Evolutionary conservation across 2,329 filamentous ascomycete genomes (phyloP).

Genomic region (Esteya vermicola): DNA sequence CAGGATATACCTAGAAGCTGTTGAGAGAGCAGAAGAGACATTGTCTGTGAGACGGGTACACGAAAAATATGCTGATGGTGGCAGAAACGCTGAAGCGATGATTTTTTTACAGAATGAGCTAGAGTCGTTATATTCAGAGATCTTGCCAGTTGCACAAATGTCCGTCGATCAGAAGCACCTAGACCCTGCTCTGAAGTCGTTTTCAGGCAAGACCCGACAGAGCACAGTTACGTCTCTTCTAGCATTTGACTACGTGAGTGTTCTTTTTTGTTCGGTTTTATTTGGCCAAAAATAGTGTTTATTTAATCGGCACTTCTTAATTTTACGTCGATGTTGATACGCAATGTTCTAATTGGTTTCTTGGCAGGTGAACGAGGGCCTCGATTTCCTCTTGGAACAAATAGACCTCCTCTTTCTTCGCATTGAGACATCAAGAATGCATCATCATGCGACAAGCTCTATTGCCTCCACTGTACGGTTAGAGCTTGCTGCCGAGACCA

Average conservation of each 20-base stretch:
- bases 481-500: constrained; percentile 23
- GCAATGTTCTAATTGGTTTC: too few relatives aligned
- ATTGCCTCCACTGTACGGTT: constrained; percentile 27
- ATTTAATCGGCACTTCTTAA: too few relatives aligned
- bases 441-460: constrained; percentile 23
- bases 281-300: too few relatives aligned
- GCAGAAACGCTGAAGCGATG: constrained; percentile 25
- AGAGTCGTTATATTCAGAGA: constrained; percentile 55
- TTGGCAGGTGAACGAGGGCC: constrained; percentile 40
- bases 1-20: constrained; percentile 36
- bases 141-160: constrained; percentile 57
- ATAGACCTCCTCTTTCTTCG: constrained; percentile 25
- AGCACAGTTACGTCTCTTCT: constrained; percentile 28
- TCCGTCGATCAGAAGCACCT: constrained; percentile 53
- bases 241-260: constrained; percentile 35
- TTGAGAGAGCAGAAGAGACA: constrained; percentile 13
- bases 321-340: too few relatives aligned
- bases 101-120: constrained; percentile 46
- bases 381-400: constrained; percentile 35
- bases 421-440: constrained; percentile 29
- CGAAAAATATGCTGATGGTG: constrained; percentile 1
- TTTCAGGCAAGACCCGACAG: constrained; percentile 27
- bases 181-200: constrained; percentile 38
- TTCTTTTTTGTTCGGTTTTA: too few relatives aligned
- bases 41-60: constrained; percentile 15